Conservation (phyloP, 805 yeast genomes). For the Hermanozyma aechmeae region DNA sequence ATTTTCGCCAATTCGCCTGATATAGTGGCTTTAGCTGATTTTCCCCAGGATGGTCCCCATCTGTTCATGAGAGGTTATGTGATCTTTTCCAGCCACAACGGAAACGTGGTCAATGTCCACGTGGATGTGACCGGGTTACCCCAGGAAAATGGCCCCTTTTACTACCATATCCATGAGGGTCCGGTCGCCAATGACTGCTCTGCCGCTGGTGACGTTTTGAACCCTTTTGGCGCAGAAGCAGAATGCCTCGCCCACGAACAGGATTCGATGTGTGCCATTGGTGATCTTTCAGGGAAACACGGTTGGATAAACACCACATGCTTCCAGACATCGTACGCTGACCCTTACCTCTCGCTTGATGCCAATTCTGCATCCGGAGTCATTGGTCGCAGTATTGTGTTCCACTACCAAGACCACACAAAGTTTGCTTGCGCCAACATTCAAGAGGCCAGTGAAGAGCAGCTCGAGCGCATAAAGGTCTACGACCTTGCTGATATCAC, state of each 20-base stretch:
- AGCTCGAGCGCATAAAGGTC: conserved; percentile 5
- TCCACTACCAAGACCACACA: conserved; percentile 4
- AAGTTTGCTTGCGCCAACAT: conserved; percentile 12
- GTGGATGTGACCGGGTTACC: conserved; percentile 68
- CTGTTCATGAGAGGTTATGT: conserved; percentile 27
- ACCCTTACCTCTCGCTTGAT: conserved; percentile 57
- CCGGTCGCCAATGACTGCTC: conserved; percentile 49
- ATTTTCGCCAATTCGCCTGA: conserved; percentile 40
- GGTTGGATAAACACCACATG: conserved; percentile 66
- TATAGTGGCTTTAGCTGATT: conserved; percentile 48
- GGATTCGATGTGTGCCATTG: conserved; percentile 57
- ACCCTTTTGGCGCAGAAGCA: conserved; percentile 51
- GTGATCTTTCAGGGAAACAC: conserved; percentile 73
- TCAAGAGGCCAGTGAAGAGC: conserved; percentile 9
- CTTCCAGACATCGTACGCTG: conserved; percentile 52
- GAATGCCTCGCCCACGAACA: conserved; percentile 41
- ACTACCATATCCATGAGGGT: conserved; percentile 57
- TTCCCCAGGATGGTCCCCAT: conserved; percentile 21
- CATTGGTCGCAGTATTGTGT: conserved; percentile 41
- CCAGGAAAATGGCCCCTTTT: conserved; percentile 54
- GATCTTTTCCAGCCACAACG: conserved; percentile 47
- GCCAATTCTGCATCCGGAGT: conserved; percentile 46
- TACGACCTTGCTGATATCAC: neutral
- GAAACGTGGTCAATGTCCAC: conserved; percentile 55
- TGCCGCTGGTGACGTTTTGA: conserved; percentile 46